Conservation (phyloP, 2,329 filamentous ascomycete species). For the Chrysoporthe deuterocubensis region DNA sequence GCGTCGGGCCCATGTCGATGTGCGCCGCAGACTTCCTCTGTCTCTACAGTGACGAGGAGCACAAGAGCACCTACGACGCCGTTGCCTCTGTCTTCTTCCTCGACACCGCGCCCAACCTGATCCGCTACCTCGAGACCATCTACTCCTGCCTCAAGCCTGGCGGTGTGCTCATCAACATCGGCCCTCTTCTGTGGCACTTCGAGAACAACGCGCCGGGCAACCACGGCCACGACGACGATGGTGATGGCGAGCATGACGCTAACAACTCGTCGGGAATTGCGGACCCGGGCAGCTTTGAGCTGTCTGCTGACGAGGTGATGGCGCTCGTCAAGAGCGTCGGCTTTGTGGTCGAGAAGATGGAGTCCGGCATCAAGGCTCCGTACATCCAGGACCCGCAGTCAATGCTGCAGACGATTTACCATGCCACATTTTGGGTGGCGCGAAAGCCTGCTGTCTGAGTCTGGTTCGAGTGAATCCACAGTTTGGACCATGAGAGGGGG, state of each 20-base stretch:
- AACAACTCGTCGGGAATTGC: constrained; percentile 70
- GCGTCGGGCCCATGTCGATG: constrained; percentile 81
- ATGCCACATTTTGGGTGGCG: constrained; percentile 83
- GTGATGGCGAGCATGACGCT: constrained; percentile 54
- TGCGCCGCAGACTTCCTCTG: constrained; percentile 89
- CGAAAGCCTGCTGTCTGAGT: constrained; percentile 59
- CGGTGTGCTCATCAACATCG: constrained; percentile 86
- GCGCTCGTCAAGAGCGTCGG: constrained; percentile 74
- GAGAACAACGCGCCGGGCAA: constrained; percentile 71
- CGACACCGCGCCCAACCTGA: constrained; percentile 92
- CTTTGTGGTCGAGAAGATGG: constrained; percentile 71
- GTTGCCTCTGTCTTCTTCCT: constrained; percentile 95
- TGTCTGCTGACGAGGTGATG: constrained; percentile 87
- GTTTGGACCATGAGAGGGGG: background rate
- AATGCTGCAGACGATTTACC: constrained; percentile 85
- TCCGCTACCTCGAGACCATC: constrained; percentile 87
- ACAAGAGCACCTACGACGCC: constrained; percentile 71
- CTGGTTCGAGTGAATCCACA: background rate
- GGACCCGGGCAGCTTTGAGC: constrained; percentile 87
- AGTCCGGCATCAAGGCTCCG: constrained; percentile 67
- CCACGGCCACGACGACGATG: constrained; percentile 56
- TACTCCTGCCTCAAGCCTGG: constrained; percentile 74
- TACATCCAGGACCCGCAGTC: constrained; percentile 87
- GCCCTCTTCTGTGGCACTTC: constrained; percentile 94
- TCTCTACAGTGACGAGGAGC: constrained; percentile 71